phyloP scores from a whole-genome alignment of 352 stramenopile genomes.

The Pseudoperonospora humuli region DNA sequence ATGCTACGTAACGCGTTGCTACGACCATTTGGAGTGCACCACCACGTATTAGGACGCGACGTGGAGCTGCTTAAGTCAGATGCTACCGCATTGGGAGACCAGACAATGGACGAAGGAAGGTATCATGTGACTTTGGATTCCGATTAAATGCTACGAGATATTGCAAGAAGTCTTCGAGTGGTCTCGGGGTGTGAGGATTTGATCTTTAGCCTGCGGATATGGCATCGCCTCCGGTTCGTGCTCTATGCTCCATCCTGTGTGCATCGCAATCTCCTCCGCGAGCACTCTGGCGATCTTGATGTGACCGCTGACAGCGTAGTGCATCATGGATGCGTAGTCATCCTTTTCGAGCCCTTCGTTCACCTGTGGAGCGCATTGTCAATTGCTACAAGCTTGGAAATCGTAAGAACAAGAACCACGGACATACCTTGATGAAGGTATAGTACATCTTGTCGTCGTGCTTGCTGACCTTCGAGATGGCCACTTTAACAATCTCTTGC shows the following conservation, averaged over 20 bases:
- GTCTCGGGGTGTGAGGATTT: conserved; percentile 67
- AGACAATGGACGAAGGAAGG: no score
- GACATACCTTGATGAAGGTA: conserved; percentile 60
- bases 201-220: conserved; percentile 69
- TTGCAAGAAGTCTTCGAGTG: conserved; percentile 32
- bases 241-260: conserved; percentile 55
- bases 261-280: conserved; percentile 61
- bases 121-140: no score
- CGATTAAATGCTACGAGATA: conserved; percentile 20
- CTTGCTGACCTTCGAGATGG: conserved; percentile 68
- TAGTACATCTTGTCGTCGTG: conserved; percentile 81
- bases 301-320: conserved; percentile 78
- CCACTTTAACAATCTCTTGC: conserved; percentile 82
- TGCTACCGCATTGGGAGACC: no score
- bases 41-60: no score
- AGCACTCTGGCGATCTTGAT: conserved; percentile 74
- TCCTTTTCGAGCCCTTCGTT: conserved; percentile 48
- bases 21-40: no score
- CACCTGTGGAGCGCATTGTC: conserved; percentile 38
- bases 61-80: no score
- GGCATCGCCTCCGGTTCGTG: conserved; percentile 52
- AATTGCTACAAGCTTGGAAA: no score
- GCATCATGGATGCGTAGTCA: conserved; percentile 75
- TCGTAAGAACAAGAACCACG: neutral
- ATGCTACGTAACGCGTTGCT: no score